Percentiles rank a stretch among this genome's conserved stretches.
Conservation (phyloP, 176 grass and related monocot species). For the Panicum miliaceum region DNA sequence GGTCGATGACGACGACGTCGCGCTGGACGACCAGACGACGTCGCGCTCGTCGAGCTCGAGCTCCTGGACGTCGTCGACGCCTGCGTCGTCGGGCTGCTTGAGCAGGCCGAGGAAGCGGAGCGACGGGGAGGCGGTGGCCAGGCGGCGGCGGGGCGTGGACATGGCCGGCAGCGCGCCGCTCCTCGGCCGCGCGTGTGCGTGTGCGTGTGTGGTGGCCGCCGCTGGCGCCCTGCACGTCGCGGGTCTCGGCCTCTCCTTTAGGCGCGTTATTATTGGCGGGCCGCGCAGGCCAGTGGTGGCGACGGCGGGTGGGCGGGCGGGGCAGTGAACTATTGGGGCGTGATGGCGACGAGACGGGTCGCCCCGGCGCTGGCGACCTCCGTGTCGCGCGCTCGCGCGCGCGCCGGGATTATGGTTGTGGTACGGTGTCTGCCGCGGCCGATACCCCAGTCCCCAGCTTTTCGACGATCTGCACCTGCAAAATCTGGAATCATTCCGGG, state of each 20-base stretch:
- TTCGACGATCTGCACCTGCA: background rate
- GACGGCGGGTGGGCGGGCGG: constrained; percentile 35
- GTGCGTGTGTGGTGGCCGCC: constrained; percentile 2
- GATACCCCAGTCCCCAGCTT: constrained; percentile 4
- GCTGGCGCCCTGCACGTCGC: constrained; percentile 32
- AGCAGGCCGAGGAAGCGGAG: constrained; percentile 75
- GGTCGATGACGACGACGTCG: constrained; percentile 39
- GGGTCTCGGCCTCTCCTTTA: constrained; percentile 19
- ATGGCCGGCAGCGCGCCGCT: constrained; percentile 28
- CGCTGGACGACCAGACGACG: constrained; percentile 70
- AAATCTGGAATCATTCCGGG: constrained; percentile 1
- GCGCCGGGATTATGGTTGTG: constrained; percentile 16
- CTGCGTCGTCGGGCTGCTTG: constrained; percentile 55
- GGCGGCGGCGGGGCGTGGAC: constrained; percentile 43
- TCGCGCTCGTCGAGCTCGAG: constrained; percentile 89
- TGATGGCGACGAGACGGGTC: constrained; percentile 46
- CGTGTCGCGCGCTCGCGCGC: constrained; percentile 31
- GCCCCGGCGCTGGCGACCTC: background rate
- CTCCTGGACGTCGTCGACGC: constrained; percentile 23
- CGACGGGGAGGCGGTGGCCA: constrained; percentile 52
- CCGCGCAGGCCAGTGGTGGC: background rate
- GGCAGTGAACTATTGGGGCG: constrained; percentile 60
- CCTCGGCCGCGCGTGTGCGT: background rate
- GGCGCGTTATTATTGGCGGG: constrained; percentile 56
- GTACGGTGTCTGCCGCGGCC: background rate